Conservation (phyloP, 352 stramenopile species). For the Globisporangium apiculatum region DNA sequence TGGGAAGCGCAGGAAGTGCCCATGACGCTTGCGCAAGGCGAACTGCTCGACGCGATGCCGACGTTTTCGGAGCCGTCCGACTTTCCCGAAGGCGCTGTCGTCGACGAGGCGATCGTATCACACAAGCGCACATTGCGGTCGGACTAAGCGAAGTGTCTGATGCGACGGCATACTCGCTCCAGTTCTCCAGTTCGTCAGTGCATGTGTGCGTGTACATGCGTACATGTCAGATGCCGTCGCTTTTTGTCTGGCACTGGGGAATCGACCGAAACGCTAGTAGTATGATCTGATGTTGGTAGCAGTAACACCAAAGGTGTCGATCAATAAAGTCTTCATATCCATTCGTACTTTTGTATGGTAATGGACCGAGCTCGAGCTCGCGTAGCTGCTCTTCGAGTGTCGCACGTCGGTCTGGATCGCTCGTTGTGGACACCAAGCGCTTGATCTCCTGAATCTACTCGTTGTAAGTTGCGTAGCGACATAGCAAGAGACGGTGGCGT, state of each 20-base stretch:
- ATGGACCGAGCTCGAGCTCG: constrained; percentile 39
- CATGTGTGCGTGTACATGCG: too few relatives aligned
- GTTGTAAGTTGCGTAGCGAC: not conserved
- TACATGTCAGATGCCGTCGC: too few relatives aligned
- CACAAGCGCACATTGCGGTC: constrained; percentile 7
- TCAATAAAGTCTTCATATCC: too few relatives aligned
- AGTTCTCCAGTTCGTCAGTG: too few relatives aligned
- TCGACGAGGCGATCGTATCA: constrained; percentile 49
- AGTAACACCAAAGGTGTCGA: too few relatives aligned
- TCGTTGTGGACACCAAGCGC: constrained; percentile 65
- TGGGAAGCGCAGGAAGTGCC: constrained; percentile 2
- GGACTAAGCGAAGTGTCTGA: not conserved
- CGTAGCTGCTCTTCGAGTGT: constrained; percentile 62
- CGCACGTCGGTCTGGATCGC: constrained; percentile 42
- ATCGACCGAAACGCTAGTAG: too few relatives aligned
- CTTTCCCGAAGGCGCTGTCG: constrained; percentile 42
- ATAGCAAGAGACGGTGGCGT: too few relatives aligned
- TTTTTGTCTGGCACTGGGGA: too few relatives aligned
- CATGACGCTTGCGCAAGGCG: constrained; percentile 20
- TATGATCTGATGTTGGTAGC: too few relatives aligned
- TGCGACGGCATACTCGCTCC: too few relatives aligned
- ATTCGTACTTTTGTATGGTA: too few relatives aligned
- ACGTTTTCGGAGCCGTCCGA: constrained; percentile 58
- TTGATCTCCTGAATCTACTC: constrained; percentile 71
- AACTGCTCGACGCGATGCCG: constrained; percentile 3